phyloP scores from a whole-genome alignment of 495 filamentous ascomycete species.

The Evansstolkia leycettana region DNA sequence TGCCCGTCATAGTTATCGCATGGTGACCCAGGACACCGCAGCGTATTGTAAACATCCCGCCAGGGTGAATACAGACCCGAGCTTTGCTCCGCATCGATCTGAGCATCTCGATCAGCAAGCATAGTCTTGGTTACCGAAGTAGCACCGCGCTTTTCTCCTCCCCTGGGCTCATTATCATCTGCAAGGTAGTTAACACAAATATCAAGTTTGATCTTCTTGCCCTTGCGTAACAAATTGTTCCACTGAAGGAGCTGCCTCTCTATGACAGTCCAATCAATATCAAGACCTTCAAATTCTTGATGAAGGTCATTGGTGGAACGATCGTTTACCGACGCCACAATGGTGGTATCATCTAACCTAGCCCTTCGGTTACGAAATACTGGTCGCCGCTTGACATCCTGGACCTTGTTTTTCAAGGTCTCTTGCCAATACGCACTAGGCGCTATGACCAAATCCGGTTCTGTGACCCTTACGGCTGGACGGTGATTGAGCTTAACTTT shows the following conservation, averaged over 20 bases:
- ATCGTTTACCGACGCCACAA: conserved; percentile 4
- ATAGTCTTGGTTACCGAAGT: conserved; percentile 8
- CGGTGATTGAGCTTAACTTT: conserved; percentile 24
- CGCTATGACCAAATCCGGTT: conserved; percentile 19
- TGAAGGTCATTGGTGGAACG: not conserved
- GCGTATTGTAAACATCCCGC: conserved; percentile 8
- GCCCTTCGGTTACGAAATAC: conserved; percentile 6
- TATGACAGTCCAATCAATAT: conserved; percentile 1
- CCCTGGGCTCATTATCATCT: conserved; percentile 4
- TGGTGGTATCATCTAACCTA: conserved; percentile 9
- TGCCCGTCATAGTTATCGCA: conserved; percentile 12
- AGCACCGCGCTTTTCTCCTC: conserved; percentile 10
- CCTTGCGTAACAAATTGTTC: not conserved
- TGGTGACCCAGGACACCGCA: conserved; percentile 10
- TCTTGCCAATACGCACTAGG: conserved; percentile 14
- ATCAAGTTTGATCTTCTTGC: conserved; percentile 2
- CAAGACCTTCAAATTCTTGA: conserved; percentile 2
- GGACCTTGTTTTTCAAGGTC: conserved; percentile 5
- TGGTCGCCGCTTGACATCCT: conserved; percentile 6
- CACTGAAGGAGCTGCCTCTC: conserved; percentile 3
- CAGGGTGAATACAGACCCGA: conserved; percentile 5
- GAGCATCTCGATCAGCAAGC: conserved; percentile 7
- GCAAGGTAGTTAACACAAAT: conserved; percentile 11
- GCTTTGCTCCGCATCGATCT: conserved; percentile 9
- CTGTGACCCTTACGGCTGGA: conserved; percentile 20